These are phyloP conservation scores for Porphyrellus cyaneotinctus DNA, from an alignment of 768 basidiomycete genomes.

Conservation along the genomic window DNA sequence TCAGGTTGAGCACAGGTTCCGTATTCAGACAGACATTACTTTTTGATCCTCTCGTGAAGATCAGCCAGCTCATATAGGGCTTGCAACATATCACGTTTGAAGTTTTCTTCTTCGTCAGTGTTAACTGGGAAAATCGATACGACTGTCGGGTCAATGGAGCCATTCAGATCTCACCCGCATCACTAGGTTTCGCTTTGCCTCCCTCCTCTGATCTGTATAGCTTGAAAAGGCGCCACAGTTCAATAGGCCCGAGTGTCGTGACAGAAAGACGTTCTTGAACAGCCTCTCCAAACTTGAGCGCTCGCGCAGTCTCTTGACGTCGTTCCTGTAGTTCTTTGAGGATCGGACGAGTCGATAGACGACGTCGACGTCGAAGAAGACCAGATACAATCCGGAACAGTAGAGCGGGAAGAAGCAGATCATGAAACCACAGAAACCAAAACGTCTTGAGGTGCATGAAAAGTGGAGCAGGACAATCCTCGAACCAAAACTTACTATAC, in stretches of 20 bases:
- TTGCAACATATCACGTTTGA: slow-evolving; percentile 41
- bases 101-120: slow-evolving; percentile 32
- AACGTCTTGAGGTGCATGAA: slow-evolving; percentile 39
- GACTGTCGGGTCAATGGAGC: neutral
- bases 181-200: slow-evolving; percentile 28
- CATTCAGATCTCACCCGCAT: neutral
- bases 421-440: slow-evolving; percentile 62
- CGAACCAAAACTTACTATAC: slow-evolving; percentile 40
- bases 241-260: slow-evolving; percentile 46
- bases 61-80: slow-evolving; percentile 50
- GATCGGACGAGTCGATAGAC: slow-evolving; percentile 52
- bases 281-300: slow-evolving; percentile 50
- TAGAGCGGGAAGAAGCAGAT: slow-evolving; percentile 51
- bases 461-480: neutral
- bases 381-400: slow-evolving; percentile 45
- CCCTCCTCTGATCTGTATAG: slow-evolving; percentile 38
- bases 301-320: slow-evolving; percentile 44
- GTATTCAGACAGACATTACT: slow-evolving; percentile 36
- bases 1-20: slow-evolving; percentile 1
- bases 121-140: slow-evolving; percentile 1
- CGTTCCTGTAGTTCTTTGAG: slow-evolving; percentile 50
- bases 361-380: slow-evolving; percentile 46
- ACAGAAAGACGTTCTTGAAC: slow-evolving; percentile 44
- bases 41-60: slow-evolving; percentile 59
- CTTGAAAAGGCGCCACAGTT: slow-evolving; percentile 51